These are phyloP conservation scores for Pseudomassariella vexata DNA, from an alignment of 2,329 filamentous ascomycete species.

Conservation along the genomic window DNA sequence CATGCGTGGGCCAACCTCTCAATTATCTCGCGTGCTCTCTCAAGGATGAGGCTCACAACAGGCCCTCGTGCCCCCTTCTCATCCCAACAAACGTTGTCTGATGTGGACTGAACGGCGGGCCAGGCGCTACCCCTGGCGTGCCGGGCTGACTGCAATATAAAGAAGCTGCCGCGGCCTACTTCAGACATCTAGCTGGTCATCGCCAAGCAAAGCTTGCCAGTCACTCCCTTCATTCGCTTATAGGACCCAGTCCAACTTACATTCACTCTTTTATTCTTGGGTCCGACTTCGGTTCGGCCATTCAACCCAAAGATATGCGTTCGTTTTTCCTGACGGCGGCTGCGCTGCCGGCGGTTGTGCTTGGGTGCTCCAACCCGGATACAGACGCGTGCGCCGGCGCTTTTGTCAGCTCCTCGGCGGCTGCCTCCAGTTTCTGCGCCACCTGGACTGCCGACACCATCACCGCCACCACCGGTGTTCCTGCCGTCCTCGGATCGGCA, in stretches of 20 bases:
- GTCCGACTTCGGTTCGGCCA: not conserved
- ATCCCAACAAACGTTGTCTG: not conserved
- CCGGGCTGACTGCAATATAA: slow-evolving; percentile 2
- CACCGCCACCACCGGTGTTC: not conserved
- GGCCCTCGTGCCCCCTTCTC: not conserved
- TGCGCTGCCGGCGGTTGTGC: not conserved
- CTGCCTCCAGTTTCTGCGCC: slow-evolving; percentile 3
- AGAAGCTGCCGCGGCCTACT: slow-evolving; percentile 2
- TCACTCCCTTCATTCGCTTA: too few relatives aligned
- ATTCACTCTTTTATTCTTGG: not conserved
- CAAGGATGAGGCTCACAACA: not conserved
- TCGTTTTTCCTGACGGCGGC: slow-evolving; percentile 3
- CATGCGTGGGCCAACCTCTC: too few relatives aligned
- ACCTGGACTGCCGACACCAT: slow-evolving; percentile 1
- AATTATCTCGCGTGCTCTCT: too few relatives aligned
- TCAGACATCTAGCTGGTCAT: slow-evolving; percentile 1
- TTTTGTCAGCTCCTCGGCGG: slow-evolving; percentile 2
- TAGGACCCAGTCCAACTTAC: not conserved
- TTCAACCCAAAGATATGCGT: slow-evolving; percentile 3
- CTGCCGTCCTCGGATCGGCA: not conserved
- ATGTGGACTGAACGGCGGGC: not conserved
- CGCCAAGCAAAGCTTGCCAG: slow-evolving; percentile 1
- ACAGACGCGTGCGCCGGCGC: slow-evolving; percentile 3
- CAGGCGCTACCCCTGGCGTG: not conserved
- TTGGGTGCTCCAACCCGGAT: slow-evolving; percentile 6